Evolutionary conservation across 1,284 basidiomycete genomes (phyloP).

Genomic region (Tylopilus orsonianus): DNA sequence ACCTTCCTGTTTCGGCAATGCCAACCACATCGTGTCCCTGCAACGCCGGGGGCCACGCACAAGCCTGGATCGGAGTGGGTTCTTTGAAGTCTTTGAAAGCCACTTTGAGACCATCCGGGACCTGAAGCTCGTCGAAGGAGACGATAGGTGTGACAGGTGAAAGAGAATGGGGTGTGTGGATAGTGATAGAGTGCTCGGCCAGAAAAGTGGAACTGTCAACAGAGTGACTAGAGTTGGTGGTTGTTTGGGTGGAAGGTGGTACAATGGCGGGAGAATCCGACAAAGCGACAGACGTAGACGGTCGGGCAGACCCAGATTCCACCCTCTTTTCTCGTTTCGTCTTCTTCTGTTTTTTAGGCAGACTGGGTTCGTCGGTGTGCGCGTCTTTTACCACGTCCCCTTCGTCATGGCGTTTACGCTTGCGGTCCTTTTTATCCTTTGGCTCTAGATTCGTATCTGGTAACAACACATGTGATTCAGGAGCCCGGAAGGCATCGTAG

Average conservation of each 20-base stretch:
- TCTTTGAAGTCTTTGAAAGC: conserved; percentile 78
- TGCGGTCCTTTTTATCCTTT: conserved; percentile 34
- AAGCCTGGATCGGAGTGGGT: conserved; percentile 95
- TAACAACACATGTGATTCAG: neutral
- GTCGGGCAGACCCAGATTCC: conserved; percentile 14
- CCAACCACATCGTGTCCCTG: conserved; percentile 88
- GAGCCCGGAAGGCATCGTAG: neutral
- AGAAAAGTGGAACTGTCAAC: conserved; percentile 65
- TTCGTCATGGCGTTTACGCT: conserved; percentile 28
- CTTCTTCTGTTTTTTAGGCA: conserved; percentile 33
- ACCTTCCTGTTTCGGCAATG: conserved; percentile 96
- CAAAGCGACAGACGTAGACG: conserved; percentile 22
- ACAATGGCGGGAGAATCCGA: conserved; percentile 11
- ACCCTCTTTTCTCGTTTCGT: conserved; percentile 27
- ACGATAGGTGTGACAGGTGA: conserved; percentile 67
- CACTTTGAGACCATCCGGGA: conserved; percentile 60
- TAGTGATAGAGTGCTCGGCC: conserved; percentile 70
- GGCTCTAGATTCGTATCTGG: conserved; percentile 13
- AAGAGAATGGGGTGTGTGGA: conserved; percentile 53
- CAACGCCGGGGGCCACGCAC: conserved; percentile 90
- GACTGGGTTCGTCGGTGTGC: conserved; percentile 6
- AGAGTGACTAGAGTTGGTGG: conserved; percentile 28
- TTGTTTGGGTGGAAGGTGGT: conserved; percentile 6
- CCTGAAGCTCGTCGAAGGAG: conserved; percentile 72
- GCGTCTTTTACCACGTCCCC: conserved; percentile 3